Conservation (phyloP, 495 filamentous ascomycete genomes). For the Lophium mytilinum region DNA sequence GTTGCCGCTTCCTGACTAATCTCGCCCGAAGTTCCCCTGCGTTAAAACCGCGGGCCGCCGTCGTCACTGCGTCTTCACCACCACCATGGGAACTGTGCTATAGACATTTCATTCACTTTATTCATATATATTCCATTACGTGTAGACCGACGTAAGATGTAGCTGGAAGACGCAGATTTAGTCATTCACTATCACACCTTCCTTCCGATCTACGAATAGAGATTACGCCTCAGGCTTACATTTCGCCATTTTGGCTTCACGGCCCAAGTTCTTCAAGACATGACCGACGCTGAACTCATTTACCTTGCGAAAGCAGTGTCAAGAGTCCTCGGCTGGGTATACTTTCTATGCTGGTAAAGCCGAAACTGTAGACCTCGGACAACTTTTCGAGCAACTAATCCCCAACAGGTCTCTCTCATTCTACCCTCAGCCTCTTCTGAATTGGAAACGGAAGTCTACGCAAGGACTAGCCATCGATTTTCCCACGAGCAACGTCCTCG, state of each 20-base stretch:
- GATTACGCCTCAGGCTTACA: too few species aligned
- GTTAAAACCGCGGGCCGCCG: too few species aligned
- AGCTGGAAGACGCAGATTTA: too few species aligned
- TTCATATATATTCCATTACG: too few species aligned
- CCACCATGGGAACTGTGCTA: too few species aligned
- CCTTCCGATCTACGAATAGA: too few species aligned
- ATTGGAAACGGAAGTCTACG: conserved; percentile 65
- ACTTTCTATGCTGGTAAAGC: conserved; percentile 30
- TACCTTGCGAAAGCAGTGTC: conserved; percentile 19
- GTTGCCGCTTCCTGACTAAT: not conserved
- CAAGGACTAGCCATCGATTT: conserved; percentile 80
- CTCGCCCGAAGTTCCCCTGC: too few species aligned
- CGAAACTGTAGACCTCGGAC: conserved; percentile 35
- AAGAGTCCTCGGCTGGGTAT: conserved; percentile 26
- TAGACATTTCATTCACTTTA: too few species aligned
- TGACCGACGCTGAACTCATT: conserved; percentile 2
- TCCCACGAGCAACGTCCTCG: conserved; percentile 70
- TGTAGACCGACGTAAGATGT: too few species aligned
- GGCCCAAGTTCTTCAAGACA: not conserved
- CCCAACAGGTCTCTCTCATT: conserved; percentile 66
- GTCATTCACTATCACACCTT: too few species aligned
- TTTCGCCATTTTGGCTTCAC: too few species aligned
- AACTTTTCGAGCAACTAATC: conserved; percentile 36
- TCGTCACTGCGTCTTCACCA: too few species aligned
- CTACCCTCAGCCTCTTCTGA: conserved; percentile 81